Evolutionary conservation across 2,329 filamentous ascomycete species (phyloP).

Genomic region (Scedosporium dehoogii): DNA sequence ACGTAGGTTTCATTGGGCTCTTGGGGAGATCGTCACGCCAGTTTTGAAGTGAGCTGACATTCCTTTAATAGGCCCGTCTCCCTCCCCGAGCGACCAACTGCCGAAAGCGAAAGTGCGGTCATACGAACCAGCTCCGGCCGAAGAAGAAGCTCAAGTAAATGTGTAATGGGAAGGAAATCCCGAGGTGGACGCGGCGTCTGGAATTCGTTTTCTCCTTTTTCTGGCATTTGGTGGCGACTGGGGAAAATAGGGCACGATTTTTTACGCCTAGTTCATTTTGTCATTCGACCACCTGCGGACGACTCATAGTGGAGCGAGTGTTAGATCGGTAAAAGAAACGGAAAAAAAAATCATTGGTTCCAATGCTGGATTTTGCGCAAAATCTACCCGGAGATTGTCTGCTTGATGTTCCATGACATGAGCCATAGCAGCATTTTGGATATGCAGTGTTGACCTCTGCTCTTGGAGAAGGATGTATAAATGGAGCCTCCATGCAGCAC

Average conservation of each 20-base stretch:
- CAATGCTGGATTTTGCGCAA: not conserved
- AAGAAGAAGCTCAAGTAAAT: conserved; percentile 98
- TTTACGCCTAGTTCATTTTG: not conserved
- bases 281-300: not conserved
- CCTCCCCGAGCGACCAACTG: conserved; percentile 99
- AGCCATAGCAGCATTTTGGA: too few relatives aligned
- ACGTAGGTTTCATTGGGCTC: conserved; percentile 52
- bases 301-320: not conserved
- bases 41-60: not conserved
- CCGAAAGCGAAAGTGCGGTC: conserved; percentile 99
- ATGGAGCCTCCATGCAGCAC: too few relatives aligned
- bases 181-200: conserved; percentile 34
- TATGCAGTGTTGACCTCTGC: too few relatives aligned
- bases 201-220: conserved; percentile 19
- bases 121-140: conserved; percentile 99
- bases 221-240: conserved; percentile 26
- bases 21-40: not conserved
- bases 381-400: not conserved
- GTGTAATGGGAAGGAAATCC: conserved; percentile 16
- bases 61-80: conserved; percentile 54
- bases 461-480: too few relatives aligned
- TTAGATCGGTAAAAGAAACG: conserved; percentile 1
- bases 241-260: conserved; percentile 20
- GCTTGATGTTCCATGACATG: too few relatives aligned
- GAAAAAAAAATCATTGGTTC: not conserved